Evolutionary conservation across 2,329 filamentous ascomycete genomes (phyloP), one percentile per base, ranked within the genome.

Genomic region (Ophiostoma australiae): DNA sequence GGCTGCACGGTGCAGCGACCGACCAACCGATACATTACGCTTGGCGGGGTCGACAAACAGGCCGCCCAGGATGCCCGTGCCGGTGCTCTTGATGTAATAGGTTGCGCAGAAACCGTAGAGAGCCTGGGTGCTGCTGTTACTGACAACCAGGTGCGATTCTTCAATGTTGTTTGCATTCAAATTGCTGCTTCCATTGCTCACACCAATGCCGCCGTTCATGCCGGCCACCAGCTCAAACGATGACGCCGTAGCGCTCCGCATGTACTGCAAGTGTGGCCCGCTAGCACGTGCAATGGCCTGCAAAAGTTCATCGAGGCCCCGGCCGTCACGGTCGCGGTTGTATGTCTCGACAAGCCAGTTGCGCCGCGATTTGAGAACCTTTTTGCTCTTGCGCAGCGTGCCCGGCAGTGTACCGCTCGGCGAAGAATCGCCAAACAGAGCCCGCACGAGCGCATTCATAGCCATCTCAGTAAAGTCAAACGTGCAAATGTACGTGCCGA

Each of bases 401-500:
- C 94, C 88, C 0, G 88, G 88, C 70, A 90, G 82, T 0, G 85
- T 88, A 0, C 87, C 88, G 39, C 82, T 82, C 0, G 88, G 86
- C 11, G 81, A 80, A 70, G 86, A 84, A 73, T 96, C 92, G 11
- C 94, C 94, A 75, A 94, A 94, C 0, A 97, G 81, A 0, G 92
- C 91, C 72, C 92, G 89, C 23, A 96, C 92, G 4, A 97, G 82
- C 0, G 93, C 92, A 73, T 91, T 89, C 81, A 97, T 87, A 23
- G 94, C 93, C 8, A 91, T 94, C 76, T 97, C 94, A 0, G 94
- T 97, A 77, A 97, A 97, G 80, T 97, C 94, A 79, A 96, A 97
- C 0, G 94, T 97, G 82, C 94, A 97, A 58, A 98, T 86, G 76
- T 97, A 97, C 0, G 94, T 97, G 6, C 92, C 91, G 58, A 98